phyloP scores from a whole-genome alignment of 2,329 filamentous ascomycete genomes.

The Dactylonectria macrodidyma region DNA sequence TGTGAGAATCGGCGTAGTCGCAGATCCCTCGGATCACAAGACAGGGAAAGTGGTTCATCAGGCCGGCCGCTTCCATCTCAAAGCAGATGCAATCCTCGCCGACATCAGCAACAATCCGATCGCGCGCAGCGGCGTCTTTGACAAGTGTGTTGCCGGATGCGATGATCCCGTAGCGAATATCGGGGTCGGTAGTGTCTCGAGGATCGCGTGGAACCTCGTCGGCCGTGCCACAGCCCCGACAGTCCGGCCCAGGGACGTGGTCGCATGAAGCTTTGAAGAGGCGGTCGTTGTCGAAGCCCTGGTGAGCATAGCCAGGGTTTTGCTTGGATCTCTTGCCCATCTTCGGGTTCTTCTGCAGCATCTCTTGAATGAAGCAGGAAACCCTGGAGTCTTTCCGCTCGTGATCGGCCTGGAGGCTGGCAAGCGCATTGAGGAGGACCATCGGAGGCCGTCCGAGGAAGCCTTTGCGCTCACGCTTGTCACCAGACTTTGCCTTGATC shows the following conservation, averaged over 20 bases:
- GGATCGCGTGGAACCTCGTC: conserved; percentile 9
- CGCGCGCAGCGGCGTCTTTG: conserved; percentile 31
- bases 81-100: conserved; percentile 37
- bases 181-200: conserved; percentile 14
- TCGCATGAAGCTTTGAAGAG: conserved; percentile 25
- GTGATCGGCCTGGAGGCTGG: conserved; percentile 30
- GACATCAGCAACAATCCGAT: conserved; percentile 11
- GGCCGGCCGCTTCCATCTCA: conserved; percentile 36
- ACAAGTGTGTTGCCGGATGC: conserved; percentile 44
- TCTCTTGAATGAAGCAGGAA: conserved; percentile 8
- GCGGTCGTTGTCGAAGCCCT: conserved; percentile 33
- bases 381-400: conserved; percentile 13
- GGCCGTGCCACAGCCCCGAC: conserved; percentile 19
- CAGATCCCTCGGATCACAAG: conserved; percentile 55
- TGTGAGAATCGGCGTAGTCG: conserved; percentile 57
- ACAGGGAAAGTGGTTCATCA: conserved; percentile 29
- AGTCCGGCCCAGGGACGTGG: conserved; percentile 16
- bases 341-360: conserved; percentile 10
- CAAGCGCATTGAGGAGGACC: conserved; percentile 31
- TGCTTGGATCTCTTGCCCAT: conserved; percentile 16
- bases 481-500: conserved; percentile 25
- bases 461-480: conserved; percentile 16
- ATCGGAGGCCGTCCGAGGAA: conserved; percentile 30
- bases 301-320: conserved; percentile 25
- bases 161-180: conserved; percentile 44